phyloP scores from a whole-genome alignment of 345 rosid genomes.

The Balakata baccata region DNA sequence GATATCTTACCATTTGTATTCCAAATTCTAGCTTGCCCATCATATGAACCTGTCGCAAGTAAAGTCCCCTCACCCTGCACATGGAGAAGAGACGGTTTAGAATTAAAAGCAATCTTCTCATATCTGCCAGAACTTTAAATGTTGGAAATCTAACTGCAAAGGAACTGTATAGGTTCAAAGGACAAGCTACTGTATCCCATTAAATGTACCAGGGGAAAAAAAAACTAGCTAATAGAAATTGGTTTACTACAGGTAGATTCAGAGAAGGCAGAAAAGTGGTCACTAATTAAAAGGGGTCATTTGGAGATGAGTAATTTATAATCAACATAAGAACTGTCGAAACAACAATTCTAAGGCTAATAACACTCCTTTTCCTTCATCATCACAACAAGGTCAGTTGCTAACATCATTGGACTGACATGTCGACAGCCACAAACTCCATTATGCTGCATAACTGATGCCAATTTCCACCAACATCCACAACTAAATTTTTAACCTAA shows the following conservation, averaged over 20 bases:
- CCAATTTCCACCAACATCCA: not conserved
- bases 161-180: not conserved
- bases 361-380: not conserved
- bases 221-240: not conserved
- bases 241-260: not conserved
- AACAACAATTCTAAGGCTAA: not conserved
- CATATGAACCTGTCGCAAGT: constrained; percentile 96
- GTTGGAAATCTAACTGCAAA: not conserved
- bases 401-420: not conserved
- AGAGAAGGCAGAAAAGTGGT: not conserved
- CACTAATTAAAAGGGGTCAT: not conserved
- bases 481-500: not conserved
- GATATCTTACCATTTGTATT: constrained; percentile 58
- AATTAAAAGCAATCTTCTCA: constrained; percentile 2
- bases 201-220: not conserved
- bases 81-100: not conserved
- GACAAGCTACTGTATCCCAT: not conserved
- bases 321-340: not conserved
- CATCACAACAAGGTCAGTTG: not conserved
- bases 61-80: constrained; percentile 85
- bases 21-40: constrained; percentile 98
- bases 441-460: not conserved
- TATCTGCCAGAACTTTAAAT: constrained; percentile 2
- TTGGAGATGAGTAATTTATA: not conserved
- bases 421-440: not conserved